A percentile compares a stretch with the other conserved stretches of the same genome.
phyloP scores from a whole-genome alignment of 306 rosid genomes.

The Gillenia trifoliata region DNA sequence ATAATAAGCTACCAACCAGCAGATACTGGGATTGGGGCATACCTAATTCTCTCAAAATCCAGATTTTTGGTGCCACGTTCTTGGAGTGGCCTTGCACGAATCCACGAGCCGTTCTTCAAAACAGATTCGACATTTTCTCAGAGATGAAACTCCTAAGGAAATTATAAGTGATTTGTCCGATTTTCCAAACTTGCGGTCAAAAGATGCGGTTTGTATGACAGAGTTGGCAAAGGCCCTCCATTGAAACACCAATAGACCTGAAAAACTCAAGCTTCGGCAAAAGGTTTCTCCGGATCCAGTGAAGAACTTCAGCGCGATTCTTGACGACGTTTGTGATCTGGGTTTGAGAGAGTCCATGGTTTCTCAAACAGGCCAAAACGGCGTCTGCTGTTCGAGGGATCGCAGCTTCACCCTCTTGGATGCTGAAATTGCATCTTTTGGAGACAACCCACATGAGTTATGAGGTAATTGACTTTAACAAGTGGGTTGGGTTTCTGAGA shows the following conservation, averaged over 20 bases:
- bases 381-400: not conserved
- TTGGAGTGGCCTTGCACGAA: not conserved
- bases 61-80: conserved; percentile 16
- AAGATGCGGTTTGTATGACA: too few species aligned
- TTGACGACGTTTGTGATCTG: not conserved
- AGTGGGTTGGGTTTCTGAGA: too few species aligned
- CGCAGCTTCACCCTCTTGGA: not conserved
- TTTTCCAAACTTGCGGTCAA: too few species aligned
- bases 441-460: too few species aligned
- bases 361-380: not conserved
- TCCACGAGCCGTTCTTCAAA: conserved; percentile 5
- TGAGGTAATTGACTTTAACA: too few species aligned
- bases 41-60: conserved; percentile 13
- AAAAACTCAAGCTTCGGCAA: conserved; percentile 36
- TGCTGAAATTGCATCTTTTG: not conserved
- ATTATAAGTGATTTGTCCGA: too few species aligned
- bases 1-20: conserved; percentile 6
- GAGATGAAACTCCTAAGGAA: conserved; percentile 16
- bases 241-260: conserved; percentile 27
- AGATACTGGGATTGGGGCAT: not conserved
- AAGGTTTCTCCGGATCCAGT: conserved; percentile 7
- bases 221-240: conserved; percentile 20
- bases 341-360: not conserved
- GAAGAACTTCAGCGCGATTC: not conserved
- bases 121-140: not conserved